Percentiles rank a stretch among this genome's conserved stretches.
Conservation (phyloP, 352 stramenopile genomes). For the Phytophthora ramorum region DNA sequence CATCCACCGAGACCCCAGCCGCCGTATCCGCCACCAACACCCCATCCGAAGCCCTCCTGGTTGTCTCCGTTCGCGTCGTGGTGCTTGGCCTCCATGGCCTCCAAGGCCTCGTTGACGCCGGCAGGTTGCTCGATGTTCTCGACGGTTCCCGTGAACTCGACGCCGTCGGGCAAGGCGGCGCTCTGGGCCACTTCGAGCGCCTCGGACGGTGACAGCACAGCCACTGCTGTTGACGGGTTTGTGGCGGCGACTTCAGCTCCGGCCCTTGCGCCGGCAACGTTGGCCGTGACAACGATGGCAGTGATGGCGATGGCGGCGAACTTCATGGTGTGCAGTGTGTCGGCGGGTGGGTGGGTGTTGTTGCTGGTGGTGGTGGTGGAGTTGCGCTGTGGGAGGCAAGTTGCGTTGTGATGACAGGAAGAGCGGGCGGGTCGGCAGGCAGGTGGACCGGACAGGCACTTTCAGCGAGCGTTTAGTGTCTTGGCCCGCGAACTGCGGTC, state of each 20-base stretch:
- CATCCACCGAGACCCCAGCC: background rate
- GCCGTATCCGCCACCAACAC: background rate
- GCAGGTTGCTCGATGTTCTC: conserved; percentile 17
- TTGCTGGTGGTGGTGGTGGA: too few relatives aligned
- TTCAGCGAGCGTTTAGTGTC: too few relatives aligned
- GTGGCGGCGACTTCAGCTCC: conserved; percentile 2
- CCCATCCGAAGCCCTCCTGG: background rate
- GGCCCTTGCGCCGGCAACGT: too few relatives aligned
- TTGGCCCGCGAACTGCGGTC: too few relatives aligned
- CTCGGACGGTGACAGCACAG: conserved; percentile 12
- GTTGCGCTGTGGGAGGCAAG: too few relatives aligned
- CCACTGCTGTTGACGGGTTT: background rate
- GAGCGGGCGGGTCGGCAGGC: too few relatives aligned
- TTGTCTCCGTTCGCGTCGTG: conserved; percentile 4
- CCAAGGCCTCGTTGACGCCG: conserved; percentile 5
- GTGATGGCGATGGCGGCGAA: too few relatives aligned
- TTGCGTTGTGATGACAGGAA: too few relatives aligned
- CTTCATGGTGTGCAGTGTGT: too few relatives aligned
- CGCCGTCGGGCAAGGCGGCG: conserved; percentile 6
- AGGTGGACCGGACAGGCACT: too few relatives aligned
- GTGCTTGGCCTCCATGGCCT: background rate
- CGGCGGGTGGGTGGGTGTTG: too few relatives aligned
- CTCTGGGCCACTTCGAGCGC: conserved; percentile 17
- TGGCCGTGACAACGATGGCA: too few relatives aligned
- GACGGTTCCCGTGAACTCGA: conserved; percentile 18